Base-by-base conservation (phyloP, 1,284 basidiomycete species). In the Puccinia polysora region DNA sequence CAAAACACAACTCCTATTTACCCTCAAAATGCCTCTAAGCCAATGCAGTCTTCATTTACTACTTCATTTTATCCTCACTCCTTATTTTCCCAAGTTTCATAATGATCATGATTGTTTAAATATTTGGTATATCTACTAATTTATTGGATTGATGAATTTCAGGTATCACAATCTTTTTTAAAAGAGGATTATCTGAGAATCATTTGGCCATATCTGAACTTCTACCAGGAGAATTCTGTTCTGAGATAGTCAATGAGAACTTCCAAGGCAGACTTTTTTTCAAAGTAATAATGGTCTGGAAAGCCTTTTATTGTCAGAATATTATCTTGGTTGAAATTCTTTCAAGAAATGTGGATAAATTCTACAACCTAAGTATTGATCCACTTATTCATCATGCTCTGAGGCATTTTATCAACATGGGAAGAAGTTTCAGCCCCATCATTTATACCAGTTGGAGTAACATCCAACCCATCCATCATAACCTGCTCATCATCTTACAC, bases 111-210 rank as follows among this genome's bases (percentile, higher is more conserved):
- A 56, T 60, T 62, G 12, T 74, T 76, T 4, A 49, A 49, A 23
- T 3, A n/a, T 49, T 49, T 15, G n/a, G n/a, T 4, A n/a, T 49
- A 18, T 2, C 23, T 3, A 43, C 40, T 8, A 8, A 43, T 43
- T n/a, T 10, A 18, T 43, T 18, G 8, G 18, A 8, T 18, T 18
- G 18, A 8, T 10, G 6, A 45, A 45, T 28, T 30, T 8, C 47
- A 70, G 68, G 78, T 1, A 77, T 76, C 7, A 78, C 78, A 7
- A n/a, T 77, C 78, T 34, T 78, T 76, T 55, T 79, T 78, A n/a
- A 78, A 1, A 75, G 77, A 15, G 78, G 78, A 2, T 78, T 79
- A 25, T 76, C 76, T 25, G 76, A 78, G 43, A 75, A 76, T 63
- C 78, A 77, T 0, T 79, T 75, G 74, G 75, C 75, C 0, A 75